Percentiles rank a stretch among this genome's conserved stretches.
These are phyloP conservation scores for Butyriboletus loyo DNA, from an alignment of 768 basidiomycete genomes.

Conservation along the genomic window DNA sequence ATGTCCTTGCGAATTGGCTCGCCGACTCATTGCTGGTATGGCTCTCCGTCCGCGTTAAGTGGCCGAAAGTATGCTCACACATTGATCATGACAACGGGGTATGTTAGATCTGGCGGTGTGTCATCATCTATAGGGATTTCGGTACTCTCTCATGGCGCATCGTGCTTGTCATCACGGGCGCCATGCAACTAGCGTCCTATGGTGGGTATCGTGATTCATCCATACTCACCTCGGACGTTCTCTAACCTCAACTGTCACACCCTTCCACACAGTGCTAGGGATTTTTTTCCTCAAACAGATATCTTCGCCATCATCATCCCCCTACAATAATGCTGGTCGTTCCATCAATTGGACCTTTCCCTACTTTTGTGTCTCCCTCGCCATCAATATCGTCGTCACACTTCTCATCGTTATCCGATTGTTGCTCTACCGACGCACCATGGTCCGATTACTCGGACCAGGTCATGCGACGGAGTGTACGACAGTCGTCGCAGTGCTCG, in stretches of 20 bases:
- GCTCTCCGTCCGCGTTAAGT: background rate
- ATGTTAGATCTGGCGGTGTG: constrained; percentile 29
- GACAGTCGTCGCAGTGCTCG: constrained; percentile 23
- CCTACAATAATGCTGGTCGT: constrained; percentile 15
- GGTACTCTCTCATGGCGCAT: constrained; percentile 7
- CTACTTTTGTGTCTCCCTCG: constrained; percentile 27
- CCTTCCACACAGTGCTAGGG: constrained; percentile 16
- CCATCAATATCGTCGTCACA: constrained; percentile 24
- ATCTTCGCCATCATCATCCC: constrained; percentile 27
- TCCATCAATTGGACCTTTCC: constrained; percentile 26
- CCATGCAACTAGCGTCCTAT: constrained; percentile 26
- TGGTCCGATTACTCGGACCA: constrained; percentile 17
- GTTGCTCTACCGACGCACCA: constrained; percentile 23
- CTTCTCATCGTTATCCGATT: constrained; percentile 27
- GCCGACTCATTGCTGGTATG: constrained; percentile 25
- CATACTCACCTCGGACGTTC: background rate
- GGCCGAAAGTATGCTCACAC: background rate
- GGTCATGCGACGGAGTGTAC: constrained; percentile 24
- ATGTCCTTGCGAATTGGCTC: constrained; percentile 30
- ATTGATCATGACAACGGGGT: background rate
- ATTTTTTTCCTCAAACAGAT: constrained; percentile 24
- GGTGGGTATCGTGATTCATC: constrained; percentile 10
- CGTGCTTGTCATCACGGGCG: constrained; percentile 17
- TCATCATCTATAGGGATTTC: constrained; percentile 26
- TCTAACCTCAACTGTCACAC: background rate